These are phyloP conservation scores for Trichoderma sp. DNA, from an alignment of 2,329 filamentous ascomycete genomes.

Conservation along the genomic window DNA sequence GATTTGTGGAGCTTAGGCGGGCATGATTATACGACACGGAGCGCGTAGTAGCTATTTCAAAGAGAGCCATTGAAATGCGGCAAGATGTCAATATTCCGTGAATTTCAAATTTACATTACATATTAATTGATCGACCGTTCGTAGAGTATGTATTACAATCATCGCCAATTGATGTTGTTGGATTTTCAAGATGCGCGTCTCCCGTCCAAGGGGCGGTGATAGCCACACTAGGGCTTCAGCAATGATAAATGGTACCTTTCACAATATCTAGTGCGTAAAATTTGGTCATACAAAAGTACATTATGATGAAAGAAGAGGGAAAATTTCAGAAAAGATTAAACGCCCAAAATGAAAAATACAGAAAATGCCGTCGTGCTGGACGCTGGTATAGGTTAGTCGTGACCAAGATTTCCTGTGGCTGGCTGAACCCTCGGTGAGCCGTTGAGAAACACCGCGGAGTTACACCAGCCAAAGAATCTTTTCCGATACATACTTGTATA, in stretches of 20 bases:
- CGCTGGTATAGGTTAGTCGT: not conserved
- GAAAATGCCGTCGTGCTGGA: not conserved
- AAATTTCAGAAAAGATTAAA: no score
- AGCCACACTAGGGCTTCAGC: not conserved
- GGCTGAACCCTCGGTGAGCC: conserved; percentile 4
- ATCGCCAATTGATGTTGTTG: not conserved
- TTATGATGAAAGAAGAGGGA: no score
- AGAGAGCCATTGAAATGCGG: not conserved
- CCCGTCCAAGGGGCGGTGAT: not conserved
- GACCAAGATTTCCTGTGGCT: not conserved
- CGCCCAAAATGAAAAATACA: no score
- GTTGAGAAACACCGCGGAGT: not conserved
- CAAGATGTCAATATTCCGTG: no score
- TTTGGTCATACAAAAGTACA: not conserved
- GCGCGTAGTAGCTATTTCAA: not conserved
- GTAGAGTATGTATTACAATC: not conserved
- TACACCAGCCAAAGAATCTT: not conserved
- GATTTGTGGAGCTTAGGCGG: not conserved
- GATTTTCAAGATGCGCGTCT: not conserved
- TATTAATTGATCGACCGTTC: not conserved
- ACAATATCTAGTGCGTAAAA: not conserved
- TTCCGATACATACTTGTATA: not conserved
- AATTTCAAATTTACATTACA: no score
- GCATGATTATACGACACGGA: not conserved
- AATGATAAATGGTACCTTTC: no score